phyloP scores from a whole-genome alignment of 2,329 filamentous ascomycete species.

The Neonectria punicea region DNA sequence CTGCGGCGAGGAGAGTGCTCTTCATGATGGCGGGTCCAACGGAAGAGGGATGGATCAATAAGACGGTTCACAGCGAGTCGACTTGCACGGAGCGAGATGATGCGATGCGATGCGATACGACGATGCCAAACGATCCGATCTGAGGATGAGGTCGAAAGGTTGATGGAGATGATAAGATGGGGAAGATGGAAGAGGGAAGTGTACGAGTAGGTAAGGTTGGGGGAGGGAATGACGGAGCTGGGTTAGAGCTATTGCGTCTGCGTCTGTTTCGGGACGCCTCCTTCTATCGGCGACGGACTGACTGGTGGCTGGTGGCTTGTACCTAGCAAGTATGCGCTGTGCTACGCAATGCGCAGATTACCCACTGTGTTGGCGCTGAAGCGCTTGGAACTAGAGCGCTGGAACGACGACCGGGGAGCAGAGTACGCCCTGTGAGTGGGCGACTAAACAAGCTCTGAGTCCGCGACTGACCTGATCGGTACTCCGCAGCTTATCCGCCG shows the following conservation, averaged over 20 bases:
- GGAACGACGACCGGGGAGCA: not conserved
- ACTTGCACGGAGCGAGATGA: slow-evolving; percentile 2
- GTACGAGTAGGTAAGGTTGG: slow-evolving; percentile 1
- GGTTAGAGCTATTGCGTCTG: slow-evolving; percentile 42
- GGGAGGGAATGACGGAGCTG: slow-evolving; percentile 40
- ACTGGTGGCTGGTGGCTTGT: not conserved
- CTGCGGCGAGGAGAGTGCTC: slow-evolving; percentile 81
- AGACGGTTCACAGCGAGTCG: slow-evolving; percentile 6
- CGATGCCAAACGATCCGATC: slow-evolving; percentile 15
- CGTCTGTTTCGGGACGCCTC: slow-evolving; percentile 35
- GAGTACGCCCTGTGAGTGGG: slow-evolving; percentile 13
- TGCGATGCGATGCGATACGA: slow-evolving; percentile 20
- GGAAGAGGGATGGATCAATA: slow-evolving; percentile 10
- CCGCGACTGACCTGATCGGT: slow-evolving; percentile 2
- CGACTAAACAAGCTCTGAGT: slow-evolving; percentile 15
- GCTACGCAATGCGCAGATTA: not conserved
- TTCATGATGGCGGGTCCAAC: slow-evolving; percentile 73
- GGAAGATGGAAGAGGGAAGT: slow-evolving; percentile 36
- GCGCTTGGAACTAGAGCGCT: not conserved
- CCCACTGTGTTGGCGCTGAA: not conserved
- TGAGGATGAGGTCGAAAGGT: slow-evolving; percentile 22
- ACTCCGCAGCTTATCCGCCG: slow-evolving; percentile 6
- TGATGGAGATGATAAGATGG: slow-evolving; percentile 23
- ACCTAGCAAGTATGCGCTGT: slow-evolving; percentile 7
- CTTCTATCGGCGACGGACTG: slow-evolving; percentile 35